A percentile compares a stretch with the other conserved stretches of the same genome.
Evolutionary conservation across 768 basidiomycete genomes (phyloP).

Genomic region (Ephemerocybe angulata): DNA sequence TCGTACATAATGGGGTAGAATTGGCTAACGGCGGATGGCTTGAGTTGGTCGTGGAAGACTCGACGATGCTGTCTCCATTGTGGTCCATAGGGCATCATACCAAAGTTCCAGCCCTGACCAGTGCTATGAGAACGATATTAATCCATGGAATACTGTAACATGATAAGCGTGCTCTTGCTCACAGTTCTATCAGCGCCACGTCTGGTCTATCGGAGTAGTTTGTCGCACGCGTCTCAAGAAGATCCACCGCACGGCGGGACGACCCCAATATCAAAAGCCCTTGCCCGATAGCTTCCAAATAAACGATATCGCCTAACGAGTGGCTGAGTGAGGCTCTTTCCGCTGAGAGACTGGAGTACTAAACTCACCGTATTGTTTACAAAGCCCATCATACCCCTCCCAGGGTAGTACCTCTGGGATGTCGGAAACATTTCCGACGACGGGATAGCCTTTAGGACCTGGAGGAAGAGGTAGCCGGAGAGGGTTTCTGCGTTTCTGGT

Average conservation of each 20-base stretch:
- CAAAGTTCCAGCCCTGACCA: constrained; percentile 40
- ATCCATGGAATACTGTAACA: neutral
- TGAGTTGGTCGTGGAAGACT: constrained; percentile 43
- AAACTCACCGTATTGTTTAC: constrained; percentile 19
- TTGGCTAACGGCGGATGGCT: constrained; percentile 27
- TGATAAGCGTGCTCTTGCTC: neutral
- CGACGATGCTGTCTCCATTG: constrained; percentile 42
- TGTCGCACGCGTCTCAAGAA: constrained; percentile 3
- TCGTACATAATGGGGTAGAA: constrained; percentile 39
- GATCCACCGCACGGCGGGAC: neutral
- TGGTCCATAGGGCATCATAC: constrained; percentile 30
- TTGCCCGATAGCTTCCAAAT: constrained; percentile 5
- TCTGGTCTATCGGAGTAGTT: constrained; percentile 10
- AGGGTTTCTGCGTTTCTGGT: neutral
- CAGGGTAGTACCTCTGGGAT: constrained; percentile 18
- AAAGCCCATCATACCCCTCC: constrained; percentile 19
- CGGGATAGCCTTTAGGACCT: constrained; percentile 18
- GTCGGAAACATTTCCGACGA: constrained; percentile 20
- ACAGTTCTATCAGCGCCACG: constrained; percentile 4
- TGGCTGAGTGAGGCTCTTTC: neutral
- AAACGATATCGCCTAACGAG: constrained; percentile 4
- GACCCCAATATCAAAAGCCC: constrained; percentile 2
- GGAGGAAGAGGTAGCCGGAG: constrained; percentile 16
- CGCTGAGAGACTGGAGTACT: too few relatives aligned
- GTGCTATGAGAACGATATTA: neutral